Evolutionary conservation across 768 basidiomycete genomes (phyloP).

Genomic region (Cantharellus cinnabarinus): DNA sequence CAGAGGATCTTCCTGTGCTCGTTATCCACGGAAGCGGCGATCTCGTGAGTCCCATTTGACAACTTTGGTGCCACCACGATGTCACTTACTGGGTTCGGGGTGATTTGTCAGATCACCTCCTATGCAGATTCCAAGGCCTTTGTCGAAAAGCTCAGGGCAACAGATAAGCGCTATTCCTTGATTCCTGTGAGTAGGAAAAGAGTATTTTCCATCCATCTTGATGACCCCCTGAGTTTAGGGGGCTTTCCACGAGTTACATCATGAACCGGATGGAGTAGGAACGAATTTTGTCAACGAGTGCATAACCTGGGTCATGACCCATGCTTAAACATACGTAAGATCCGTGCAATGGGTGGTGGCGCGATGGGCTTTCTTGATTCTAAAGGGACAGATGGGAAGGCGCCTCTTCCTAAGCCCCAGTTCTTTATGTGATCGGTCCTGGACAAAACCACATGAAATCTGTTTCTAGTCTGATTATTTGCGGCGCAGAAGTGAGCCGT

Average conservation of each 20-base stretch:
- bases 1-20: not conserved
- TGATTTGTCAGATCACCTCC: slow-evolving; percentile 23
- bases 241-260: slow-evolving; percentile 6
- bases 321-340: too few relatives aligned
- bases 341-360: too few relatives aligned
- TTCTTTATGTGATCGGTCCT: too few relatives aligned
- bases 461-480: too few relatives aligned
- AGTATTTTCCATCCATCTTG: not conserved
- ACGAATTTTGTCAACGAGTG: not conserved
- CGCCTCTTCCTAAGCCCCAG: too few relatives aligned
- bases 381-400: too few relatives aligned
- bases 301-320: not conserved
- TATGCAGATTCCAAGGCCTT: slow-evolving; percentile 33
- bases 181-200: slow-evolving; percentile 17
- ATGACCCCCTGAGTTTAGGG: not conserved
- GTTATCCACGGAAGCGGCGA: slow-evolving; percentile 6
- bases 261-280: slow-evolving; percentile 2
- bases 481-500: too few relatives aligned
- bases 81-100: too few relatives aligned
- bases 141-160: slow-evolving; percentile 27
- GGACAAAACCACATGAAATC: too few relatives aligned
- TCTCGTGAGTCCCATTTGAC: not conserved
- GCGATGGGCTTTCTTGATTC: too few relatives aligned
- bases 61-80: too few relatives aligned
- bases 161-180: slow-evolving; percentile 31